phyloP scores from a whole-genome alignment of 2,329 filamentous ascomycete species.

The Neopestalotiopsis clavispora region DNA sequence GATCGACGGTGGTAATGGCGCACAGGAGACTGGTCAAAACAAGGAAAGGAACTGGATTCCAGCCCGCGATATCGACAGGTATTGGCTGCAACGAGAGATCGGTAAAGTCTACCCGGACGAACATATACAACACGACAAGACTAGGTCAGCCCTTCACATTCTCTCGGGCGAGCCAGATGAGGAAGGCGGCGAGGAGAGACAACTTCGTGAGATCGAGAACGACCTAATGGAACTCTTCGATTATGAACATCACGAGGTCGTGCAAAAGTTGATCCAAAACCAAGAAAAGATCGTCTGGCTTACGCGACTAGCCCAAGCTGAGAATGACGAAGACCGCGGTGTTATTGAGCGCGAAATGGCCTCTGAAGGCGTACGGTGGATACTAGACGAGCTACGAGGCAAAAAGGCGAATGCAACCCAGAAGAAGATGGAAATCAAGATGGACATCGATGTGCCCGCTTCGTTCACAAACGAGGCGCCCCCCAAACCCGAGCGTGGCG shows the following conservation, averaged over 20 bases:
- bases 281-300: slow-evolving; percentile 96
- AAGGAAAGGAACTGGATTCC: slow-evolving; percentile 69
- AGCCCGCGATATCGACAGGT: slow-evolving; percentile 92
- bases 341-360: slow-evolving; percentile 90
- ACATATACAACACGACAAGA: slow-evolving; percentile 92
- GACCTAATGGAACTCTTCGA: slow-evolving; percentile 98
- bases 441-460: slow-evolving; percentile 83
- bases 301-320: slow-evolving; percentile 82
- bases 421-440: slow-evolving; percentile 86
- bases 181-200: slow-evolving; percentile 77
- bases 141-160: slow-evolving; percentile 80
- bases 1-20: slow-evolving; percentile 66
- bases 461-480: slow-evolving; percentile 57
- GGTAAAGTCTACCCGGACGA: slow-evolving; percentile 88
- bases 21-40: slow-evolving; percentile 49
- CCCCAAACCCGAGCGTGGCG: slow-evolving; percentile 59
- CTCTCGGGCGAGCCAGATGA: slow-evolving; percentile 77
- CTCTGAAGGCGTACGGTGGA: slow-evolving; percentile 82
- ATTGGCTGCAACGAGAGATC: slow-evolving; percentile 94
- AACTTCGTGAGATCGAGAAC: slow-evolving; percentile 93
- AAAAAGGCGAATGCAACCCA: slow-evolving; percentile 65
- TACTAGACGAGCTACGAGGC: slow-evolving; percentile 86
- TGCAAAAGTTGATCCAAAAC: slow-evolving; percentile 89
- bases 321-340: slow-evolving; percentile 76
- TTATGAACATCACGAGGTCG: slow-evolving; percentile 92